Evolutionary conservation across 2,329 filamentous ascomycete genomes (phyloP).

Genomic region (Eutypella sp.): DNA sequence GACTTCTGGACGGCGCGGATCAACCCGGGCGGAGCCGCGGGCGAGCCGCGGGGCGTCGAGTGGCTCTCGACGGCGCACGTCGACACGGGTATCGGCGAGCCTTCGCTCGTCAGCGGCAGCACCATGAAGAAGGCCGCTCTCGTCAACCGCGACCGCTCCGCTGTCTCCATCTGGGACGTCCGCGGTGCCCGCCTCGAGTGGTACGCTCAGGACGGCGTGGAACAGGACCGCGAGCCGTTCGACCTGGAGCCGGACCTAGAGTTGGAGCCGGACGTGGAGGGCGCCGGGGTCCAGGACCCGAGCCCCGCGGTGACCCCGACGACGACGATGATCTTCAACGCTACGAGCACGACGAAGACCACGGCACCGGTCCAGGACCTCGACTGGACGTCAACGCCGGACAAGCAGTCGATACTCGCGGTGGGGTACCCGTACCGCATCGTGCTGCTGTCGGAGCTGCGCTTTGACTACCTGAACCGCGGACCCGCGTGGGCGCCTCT

Average conservation of each 20-base stretch:
- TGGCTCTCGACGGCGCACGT: conserved; percentile 81
- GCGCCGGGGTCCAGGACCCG: not conserved
- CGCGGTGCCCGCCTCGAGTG: conserved; percentile 77
- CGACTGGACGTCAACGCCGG: conserved; percentile 90
- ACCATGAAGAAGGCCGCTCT: conserved; percentile 83
- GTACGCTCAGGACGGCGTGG: not conserved
- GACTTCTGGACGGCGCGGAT: conserved; percentile 83
- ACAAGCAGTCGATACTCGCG: conserved; percentile 81
- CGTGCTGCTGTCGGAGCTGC: conserved; percentile 76
- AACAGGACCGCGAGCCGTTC: not conserved
- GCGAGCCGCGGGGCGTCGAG: conserved; percentile 57
- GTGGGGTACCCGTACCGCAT: conserved; percentile 90
- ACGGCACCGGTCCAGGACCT: conserved; percentile 70
- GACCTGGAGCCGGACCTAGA: not conserved
- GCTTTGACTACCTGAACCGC: conserved; percentile 86
- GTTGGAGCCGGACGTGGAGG: not conserved
- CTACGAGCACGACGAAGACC: conserved; percentile 58
- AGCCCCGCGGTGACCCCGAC: not conserved
- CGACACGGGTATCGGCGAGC: conserved; percentile 69
- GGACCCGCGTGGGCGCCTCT: conserved; percentile 87
- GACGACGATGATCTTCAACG: not conserved
- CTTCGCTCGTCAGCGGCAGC: conserved; percentile 77
- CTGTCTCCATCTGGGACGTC: conserved; percentile 88
- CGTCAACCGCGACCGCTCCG: conserved; percentile 67
- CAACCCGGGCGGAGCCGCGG: too few species aligned